Evolutionary conservation across 306 rosid species (phyloP).

Genomic region (Casuarina glauca): DNA sequence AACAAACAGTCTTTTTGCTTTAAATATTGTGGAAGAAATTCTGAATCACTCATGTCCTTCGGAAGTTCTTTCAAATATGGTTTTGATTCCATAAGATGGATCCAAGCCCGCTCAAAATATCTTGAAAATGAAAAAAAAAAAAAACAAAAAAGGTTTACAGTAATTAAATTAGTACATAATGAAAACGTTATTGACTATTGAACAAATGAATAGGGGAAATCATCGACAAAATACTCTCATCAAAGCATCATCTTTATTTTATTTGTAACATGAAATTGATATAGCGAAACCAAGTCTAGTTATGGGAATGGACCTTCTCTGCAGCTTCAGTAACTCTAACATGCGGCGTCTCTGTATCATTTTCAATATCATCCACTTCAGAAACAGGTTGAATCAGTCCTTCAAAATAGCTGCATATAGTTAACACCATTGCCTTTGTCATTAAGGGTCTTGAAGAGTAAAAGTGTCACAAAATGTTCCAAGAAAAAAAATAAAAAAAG

Average conservation of each 20-base stretch:
- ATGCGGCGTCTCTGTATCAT: constrained; percentile 42
- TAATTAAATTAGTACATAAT: background rate
- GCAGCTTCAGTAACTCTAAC: constrained; percentile 83
- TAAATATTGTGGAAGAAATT: background rate
- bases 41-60: background rate
- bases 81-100: background rate
- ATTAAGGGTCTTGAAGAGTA: background rate
- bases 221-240: background rate
- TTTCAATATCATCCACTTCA: constrained; percentile 66
- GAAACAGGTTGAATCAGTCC: constrained; percentile 83
- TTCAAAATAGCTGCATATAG: constrained; percentile 76
- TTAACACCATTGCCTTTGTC: constrained; percentile 11
- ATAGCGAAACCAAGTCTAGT: constrained; percentile 16
- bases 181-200: background rate
- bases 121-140: too few relatives aligned
- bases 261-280: constrained; percentile 4
- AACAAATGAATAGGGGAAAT: background rate
- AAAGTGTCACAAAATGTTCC: constrained; percentile 13
- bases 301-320: constrained; percentile 51
- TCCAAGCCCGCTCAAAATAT: background rate
- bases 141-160: background rate
- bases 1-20: background rate
- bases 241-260: background rate
- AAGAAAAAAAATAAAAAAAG: background rate
- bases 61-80: background rate